Evolutionary conservation across 192 early-diverging fungal genomes (phyloP).

Genomic region (Umbelopsis isabellina): DNA sequence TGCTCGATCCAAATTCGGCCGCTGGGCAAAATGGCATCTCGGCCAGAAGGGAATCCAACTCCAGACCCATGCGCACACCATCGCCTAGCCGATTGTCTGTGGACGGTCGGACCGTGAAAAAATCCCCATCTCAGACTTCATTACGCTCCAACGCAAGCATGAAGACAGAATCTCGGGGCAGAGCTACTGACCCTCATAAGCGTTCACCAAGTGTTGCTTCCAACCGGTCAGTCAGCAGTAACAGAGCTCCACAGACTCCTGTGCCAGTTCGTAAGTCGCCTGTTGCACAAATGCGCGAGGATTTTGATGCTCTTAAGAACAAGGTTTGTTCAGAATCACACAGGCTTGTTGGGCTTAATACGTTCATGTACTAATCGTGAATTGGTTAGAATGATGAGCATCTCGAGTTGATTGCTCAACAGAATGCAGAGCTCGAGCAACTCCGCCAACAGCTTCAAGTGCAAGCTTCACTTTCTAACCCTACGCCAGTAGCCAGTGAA

Average conservation of each 20-base stretch:
- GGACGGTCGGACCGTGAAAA: slow-evolving; percentile 18
- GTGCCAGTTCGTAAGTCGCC: slow-evolving; percentile 28
- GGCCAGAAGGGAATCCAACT: slow-evolving; percentile 15
- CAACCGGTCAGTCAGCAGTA: not conserved
- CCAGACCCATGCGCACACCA: slow-evolving; percentile 1
- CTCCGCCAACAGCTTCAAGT: slow-evolving; percentile 26
- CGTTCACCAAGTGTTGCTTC: slow-evolving; percentile 7
- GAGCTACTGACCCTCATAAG: not conserved
- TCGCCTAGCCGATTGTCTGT: slow-evolving; percentile 18
- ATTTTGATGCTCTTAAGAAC: slow-evolving; percentile 36
- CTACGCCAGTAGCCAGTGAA: not conserved
- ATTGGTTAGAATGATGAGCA: slow-evolving; percentile 33
- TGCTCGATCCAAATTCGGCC: slow-evolving; percentile 4
- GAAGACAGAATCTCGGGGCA: slow-evolving; percentile 4
- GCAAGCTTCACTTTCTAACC: not conserved
- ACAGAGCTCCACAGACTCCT: slow-evolving; percentile 17
- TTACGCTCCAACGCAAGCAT: not conserved
- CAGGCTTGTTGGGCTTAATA: not conserved
- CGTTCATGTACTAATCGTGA: not conserved
- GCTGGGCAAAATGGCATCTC: slow-evolving; percentile 5
- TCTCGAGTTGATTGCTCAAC: slow-evolving; percentile 33
- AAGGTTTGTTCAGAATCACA: slow-evolving; percentile 25
- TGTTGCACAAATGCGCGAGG: slow-evolving; percentile 38
- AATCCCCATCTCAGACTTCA: slow-evolving; percentile 6
- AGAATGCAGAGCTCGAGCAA: slow-evolving; percentile 34